phyloP scores from a whole-genome alignment of 202 grass and related monocot genomes.

The Hordeum pubiflorum region DNA sequence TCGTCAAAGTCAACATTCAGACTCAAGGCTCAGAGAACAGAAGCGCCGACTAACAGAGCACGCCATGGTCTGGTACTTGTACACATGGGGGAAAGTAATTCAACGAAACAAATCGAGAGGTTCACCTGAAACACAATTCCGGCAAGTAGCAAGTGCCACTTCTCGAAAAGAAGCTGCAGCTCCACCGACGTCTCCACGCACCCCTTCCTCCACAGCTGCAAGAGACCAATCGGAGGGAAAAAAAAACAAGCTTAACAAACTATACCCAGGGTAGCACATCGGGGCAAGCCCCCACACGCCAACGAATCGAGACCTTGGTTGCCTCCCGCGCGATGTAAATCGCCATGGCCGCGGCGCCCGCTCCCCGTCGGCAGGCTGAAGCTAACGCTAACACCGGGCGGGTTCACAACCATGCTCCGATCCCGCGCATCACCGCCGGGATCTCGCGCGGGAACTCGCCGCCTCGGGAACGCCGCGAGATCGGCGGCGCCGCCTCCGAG shows the following conservation, averaged over 20 bases:
- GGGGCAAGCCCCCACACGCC: not conserved
- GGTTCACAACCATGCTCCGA: conserved; percentile 54
- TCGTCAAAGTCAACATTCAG: not conserved
- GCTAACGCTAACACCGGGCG: not conserved
- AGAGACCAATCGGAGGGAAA: not conserved
- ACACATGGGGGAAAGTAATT: not conserved
- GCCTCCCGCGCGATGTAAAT: conserved; percentile 82
- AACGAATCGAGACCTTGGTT: conserved; percentile 59
- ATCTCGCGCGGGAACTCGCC: conserved; percentile 20
- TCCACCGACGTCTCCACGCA: conserved; percentile 65
- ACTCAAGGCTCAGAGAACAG: not conserved
- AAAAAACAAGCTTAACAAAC: conserved; percentile 2
- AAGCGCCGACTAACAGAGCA: not conserved
- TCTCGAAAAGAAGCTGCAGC: conserved; percentile 76
- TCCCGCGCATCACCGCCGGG: conserved; percentile 30
- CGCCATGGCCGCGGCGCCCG: conserved; percentile 37
- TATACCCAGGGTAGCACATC: not conserved
- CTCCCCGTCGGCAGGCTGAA: conserved; percentile 12
- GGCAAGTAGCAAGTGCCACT: conserved; percentile 62
- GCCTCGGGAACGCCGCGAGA: conserved; percentile 21
- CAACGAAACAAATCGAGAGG: not conserved
- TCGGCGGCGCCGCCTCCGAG: not conserved
- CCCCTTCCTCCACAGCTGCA: conserved; percentile 76
- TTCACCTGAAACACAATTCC: conserved; percentile 58
- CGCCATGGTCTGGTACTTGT: not conserved